Conservation (phyloP, 176 grass and related monocot species). For the Otatea glauca region DNA sequence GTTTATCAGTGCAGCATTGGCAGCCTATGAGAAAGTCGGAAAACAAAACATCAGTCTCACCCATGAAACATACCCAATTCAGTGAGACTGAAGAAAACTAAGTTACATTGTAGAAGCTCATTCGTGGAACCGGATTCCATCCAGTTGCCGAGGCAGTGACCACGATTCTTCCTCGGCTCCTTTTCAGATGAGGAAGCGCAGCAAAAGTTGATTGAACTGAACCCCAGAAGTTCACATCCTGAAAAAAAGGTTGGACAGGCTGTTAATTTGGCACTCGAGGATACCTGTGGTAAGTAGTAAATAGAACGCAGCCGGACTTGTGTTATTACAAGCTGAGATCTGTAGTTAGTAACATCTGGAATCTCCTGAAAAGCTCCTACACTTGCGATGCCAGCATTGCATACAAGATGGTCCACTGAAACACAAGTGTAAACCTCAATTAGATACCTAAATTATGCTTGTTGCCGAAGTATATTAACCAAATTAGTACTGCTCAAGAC, state of each 20-base stretch:
- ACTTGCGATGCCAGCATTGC: conserved; percentile 60
- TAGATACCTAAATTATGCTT: background rate
- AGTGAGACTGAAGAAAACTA: background rate
- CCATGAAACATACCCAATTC: background rate
- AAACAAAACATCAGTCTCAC: background rate
- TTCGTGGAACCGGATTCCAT: conserved; percentile 58
- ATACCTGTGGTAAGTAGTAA: too few species aligned
- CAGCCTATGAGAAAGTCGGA: conserved; percentile 42
- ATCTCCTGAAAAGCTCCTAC: conserved; percentile 65
- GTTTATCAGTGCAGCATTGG: conserved; percentile 68
- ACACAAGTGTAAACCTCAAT: background rate
- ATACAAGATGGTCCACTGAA: conserved; percentile 75
- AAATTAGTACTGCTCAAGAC: background rate
- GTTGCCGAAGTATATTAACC: background rate
- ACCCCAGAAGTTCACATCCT: conserved; percentile 89
- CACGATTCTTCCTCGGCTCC: conserved; percentile 56
- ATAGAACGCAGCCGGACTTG: background rate
- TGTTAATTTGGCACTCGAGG: background rate
- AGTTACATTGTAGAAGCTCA: conserved; percentile 63
- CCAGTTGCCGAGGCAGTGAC: conserved; percentile 61
- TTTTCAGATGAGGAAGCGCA: conserved; percentile 65
- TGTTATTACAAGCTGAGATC: conserved; percentile 42
- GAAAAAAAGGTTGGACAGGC: background rate
- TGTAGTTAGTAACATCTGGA: conserved; percentile 54
- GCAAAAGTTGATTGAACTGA: conserved; percentile 62